Conservation (phyloP, 1,284 basidiomycete species). For the Tilletia indica region DNA sequence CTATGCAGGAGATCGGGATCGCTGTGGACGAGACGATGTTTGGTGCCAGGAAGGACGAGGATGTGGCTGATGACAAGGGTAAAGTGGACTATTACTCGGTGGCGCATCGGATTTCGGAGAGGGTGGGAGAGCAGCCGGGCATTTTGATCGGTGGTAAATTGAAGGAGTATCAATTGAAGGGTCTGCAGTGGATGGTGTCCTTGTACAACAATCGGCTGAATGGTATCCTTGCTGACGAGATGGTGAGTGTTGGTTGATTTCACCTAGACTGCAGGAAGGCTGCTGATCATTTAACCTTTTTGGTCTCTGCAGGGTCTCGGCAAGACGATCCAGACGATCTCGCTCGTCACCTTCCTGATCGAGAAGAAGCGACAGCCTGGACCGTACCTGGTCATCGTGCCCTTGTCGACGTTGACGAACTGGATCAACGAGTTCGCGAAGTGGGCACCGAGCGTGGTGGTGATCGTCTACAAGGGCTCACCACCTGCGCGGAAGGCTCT, state of each 20-base stretch:
- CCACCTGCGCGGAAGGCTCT: conserved; percentile 52
- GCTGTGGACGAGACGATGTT: conserved; percentile 82
- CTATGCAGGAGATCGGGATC: conserved; percentile 48
- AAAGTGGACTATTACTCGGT: conserved; percentile 97
- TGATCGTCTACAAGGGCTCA: conserved; percentile 54
- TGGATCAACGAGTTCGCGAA: conserved; percentile 56
- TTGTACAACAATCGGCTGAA: conserved; percentile 56
- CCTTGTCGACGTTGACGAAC: conserved; percentile 55
- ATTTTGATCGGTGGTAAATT: conserved; percentile 66
- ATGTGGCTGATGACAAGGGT: conserved; percentile 63
- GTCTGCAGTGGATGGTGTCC: conserved; percentile 56
- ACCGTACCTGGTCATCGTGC: conserved; percentile 55
- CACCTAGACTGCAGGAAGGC: background rate
- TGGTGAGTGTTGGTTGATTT: conserved; percentile 25
- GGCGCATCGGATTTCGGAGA: conserved; percentile 90
- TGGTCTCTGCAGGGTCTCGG: conserved; percentile 39
- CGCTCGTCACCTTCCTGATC: conserved; percentile 56
- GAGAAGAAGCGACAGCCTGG: conserved; percentile 55
- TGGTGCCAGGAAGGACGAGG: conserved; percentile 71
- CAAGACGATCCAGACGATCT: conserved; percentile 56
- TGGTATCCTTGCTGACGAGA: conserved; percentile 56
- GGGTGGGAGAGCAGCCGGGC: conserved; percentile 74
- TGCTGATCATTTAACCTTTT: background rate
- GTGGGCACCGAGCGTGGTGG: conserved; percentile 53
- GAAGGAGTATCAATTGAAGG: conserved; percentile 56